Base-by-base conservation (phyloP, 805 yeast species). In the Teunomyces lycoperdinae region DNA sequence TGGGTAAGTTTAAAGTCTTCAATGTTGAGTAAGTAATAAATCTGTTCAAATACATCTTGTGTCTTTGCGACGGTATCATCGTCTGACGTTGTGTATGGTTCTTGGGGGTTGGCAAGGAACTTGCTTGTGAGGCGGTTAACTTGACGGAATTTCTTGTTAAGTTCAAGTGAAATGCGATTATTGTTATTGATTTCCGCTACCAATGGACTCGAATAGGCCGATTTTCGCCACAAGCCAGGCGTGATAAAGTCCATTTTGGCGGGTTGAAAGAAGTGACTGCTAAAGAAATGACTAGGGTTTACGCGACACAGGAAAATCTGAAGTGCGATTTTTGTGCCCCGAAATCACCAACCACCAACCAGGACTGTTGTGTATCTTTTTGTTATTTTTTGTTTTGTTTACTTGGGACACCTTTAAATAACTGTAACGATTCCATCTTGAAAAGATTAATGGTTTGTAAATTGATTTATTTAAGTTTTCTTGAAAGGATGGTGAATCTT, bases 151-250 rank as follows among this genome's bases (percentile, higher is more conserved):
- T 60, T 54, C 20, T 54, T 50, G 33, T 58, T 50, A 24, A 70
- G 46, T 17, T 54, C 52, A 13, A 62, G 47, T 9, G 72, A 59
- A 13, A 67, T 64, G 4, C 67, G 58, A 49, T 71, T 72, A 46
- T 66, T 63, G 47, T 55, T 56, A 46, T 65, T 63, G 50, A 62
- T 55, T 45, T 55, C 49, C 9, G 46, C 46, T 9, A 50, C 36
- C 11, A 50, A 44, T 28, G 43, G 39, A 3, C 54, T 28, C 14
- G 54, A 39, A 48, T 55, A 45, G 27, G 57, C 42, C 31, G 49
- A 45, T 47, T 49, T 28, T 16, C 48, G 48, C 58, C 59, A 26
- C 50, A 62, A 41, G 28, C 60, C 56, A 5, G 56, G 56, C 10
- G 56, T 47, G 27, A 61, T 29, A 38, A 61, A 52, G 54, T 60